Evolutionary conservation across 1,284 basidiomycete species (phyloP).

Genomic region (Stygiomarasmius scandens): DNA sequence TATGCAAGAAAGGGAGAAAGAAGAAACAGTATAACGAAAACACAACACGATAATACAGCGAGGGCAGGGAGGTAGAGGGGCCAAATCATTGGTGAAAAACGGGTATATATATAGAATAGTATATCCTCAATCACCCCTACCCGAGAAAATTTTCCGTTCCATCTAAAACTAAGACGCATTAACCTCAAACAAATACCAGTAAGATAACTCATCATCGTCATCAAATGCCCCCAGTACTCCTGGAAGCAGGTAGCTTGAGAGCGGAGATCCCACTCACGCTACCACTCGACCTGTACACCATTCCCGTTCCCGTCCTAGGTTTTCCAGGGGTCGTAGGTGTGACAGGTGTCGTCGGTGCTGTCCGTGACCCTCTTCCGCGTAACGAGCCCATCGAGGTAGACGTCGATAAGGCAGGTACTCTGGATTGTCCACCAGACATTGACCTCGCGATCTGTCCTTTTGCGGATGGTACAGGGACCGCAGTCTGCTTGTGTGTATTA

Average conservation of each 20-base stretch:
- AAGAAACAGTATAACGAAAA: too few relatives aligned
- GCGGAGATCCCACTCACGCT: background rate
- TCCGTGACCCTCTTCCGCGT: background rate
- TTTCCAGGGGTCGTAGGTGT: slow-evolving; percentile 25
- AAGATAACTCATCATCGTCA: background rate
- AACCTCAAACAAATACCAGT: too few relatives aligned
- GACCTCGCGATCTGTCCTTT: background rate
- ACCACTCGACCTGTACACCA: slow-evolving; percentile 55
- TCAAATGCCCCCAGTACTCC: background rate
- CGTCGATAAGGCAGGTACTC: slow-evolving; percentile 5
- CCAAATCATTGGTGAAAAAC: too few relatives aligned
- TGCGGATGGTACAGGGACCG: slow-evolving; percentile 37
- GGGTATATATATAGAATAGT: too few relatives aligned
- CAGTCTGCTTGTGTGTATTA: slow-evolving; percentile 28
- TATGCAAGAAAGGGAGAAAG: too few relatives aligned
- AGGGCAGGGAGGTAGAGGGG: too few relatives aligned
- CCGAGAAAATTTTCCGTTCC: too few relatives aligned
- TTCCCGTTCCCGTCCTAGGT: slow-evolving; percentile 69
- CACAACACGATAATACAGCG: too few relatives aligned
- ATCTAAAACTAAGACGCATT: too few relatives aligned
- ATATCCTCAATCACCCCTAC: too few relatives aligned
- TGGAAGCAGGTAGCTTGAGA: background rate
- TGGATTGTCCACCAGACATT: slow-evolving; percentile 4
- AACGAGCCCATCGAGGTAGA: background rate
- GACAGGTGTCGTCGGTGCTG: slow-evolving; percentile 5